Evolutionary conservation across 2,329 filamentous ascomycete species (phyloP), one percentile per base, ranked within the genome.

Genomic region (Alternaria incomplexa): DNA sequence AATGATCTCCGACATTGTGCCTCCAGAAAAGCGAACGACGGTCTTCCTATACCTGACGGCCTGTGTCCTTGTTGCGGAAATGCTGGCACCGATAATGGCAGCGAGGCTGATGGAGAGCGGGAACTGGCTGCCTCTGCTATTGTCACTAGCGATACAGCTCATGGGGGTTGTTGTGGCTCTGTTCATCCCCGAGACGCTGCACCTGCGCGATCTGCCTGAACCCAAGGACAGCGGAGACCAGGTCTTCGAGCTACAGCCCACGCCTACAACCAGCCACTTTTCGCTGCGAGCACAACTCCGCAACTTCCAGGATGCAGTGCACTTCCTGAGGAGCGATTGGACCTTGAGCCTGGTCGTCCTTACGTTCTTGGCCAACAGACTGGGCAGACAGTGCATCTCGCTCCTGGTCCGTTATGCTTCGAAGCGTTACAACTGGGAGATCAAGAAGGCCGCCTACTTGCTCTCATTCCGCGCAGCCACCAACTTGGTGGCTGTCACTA

Each of bases 371-470:
- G 81, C 83, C 13, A 84, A 82, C 66, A 79, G 82, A n/a, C 74
- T 86, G 7, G 83, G 82, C 53, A 79, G 83, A 25, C 83, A 84
- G 51, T 81, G 82, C 10, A 75, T 83, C 15, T 81, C 79, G 64
- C 79, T 86, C 56, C 69, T 86, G 13, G 77, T 85, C n/a, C 83
- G 84, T 61, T 86, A 86, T 67, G 82, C 85, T 17, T 85, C 84
- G 1, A 83, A 82, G n/a, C 78, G 84, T 23, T 86, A 85, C 58
- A 68, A 72, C 23, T 85, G 84, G 82, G 80, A 81, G 32, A 76
- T 86, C 17, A 82, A 83, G 58, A 72, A 78, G 48, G 77, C 77
- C 10, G 72, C 75, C 11, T 78, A 78, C 40, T 71, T 85, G 20
- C 76, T 83, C 5, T 83, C 83, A 0, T 79, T 84, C 54, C 82